These are phyloP conservation scores for Podospora australis DNA, from an alignment of 495 filamentous ascomycete genomes.

Conservation along the genomic window DNA sequence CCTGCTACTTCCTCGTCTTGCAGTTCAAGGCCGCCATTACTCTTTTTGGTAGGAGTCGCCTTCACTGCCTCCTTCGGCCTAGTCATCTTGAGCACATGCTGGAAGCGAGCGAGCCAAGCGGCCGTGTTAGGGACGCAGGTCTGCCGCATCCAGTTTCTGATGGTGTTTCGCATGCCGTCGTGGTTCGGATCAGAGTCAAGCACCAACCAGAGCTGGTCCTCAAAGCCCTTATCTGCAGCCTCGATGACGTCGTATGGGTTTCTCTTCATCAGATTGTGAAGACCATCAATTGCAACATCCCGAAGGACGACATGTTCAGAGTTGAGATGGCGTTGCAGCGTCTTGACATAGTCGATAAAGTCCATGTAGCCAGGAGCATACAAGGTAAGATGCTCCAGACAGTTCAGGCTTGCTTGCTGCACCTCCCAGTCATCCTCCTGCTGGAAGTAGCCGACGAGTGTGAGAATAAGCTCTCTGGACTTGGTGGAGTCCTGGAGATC, in stretches of 20 bases:
- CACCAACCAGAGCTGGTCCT: conserved; percentile 86
- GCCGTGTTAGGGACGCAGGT: conserved; percentile 69
- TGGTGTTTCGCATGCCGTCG: conserved; percentile 69
- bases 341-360: conserved; percentile 73
- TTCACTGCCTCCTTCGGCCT: conserved; percentile 52
- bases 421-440: conserved; percentile 68
- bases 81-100: conserved; percentile 83
- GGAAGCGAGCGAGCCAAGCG: conserved; percentile 80
- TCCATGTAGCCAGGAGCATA: conserved; percentile 86
- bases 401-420: conserved; percentile 69
- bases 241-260: conserved; percentile 72
- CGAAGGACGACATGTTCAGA: conserved; percentile 60
- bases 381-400: conserved; percentile 83
- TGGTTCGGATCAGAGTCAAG: conserved; percentile 72
- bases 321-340: conserved; percentile 68
- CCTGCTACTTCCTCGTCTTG: conserved; percentile 96
- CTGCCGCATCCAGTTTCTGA: conserved; percentile 87
- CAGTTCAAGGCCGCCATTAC: conserved; percentile 58
- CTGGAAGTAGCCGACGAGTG: conserved; percentile 75
- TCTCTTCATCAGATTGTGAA: conserved; percentile 92
- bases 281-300: conserved; percentile 75
- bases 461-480: conserved; percentile 83
- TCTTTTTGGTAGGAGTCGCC: conserved; percentile 42
- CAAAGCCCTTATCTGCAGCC: conserved; percentile 66
- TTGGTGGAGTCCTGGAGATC: conserved; percentile 93